Base-by-base conservation (phyloP, 306 rosid genomes). In the Casuarina glauca region DNA sequence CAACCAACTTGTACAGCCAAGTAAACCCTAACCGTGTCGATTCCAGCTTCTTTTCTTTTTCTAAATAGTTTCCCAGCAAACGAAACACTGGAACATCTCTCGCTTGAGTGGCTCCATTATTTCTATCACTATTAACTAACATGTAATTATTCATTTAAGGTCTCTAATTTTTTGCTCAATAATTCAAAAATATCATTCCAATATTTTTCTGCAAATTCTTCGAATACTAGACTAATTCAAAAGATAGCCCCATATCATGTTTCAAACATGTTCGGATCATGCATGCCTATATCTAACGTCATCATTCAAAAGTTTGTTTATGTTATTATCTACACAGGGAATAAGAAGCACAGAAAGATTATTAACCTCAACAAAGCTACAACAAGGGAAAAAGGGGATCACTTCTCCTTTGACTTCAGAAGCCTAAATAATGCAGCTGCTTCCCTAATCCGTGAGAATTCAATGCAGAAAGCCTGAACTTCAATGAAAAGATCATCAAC, bases 391-490 rank as follows among this genome's bases (percentile, higher is more conserved):
- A 58, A 58, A 20, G 36, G 3, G 36, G 48, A 38, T 42, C 43
- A 64, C 32, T 70, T 88, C 88, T 94, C 97, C 94, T 89, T 82
- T 6, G 96, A 82, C 76, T 94, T 94, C 63, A 94, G 96, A 78
- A 91, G 98, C 92, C 97, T 91, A 82, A 91, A 94, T 6, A 94
- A 90, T 17, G 96, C 79, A 12, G 97, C 91, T 13, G 98, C 98
- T 86, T 94, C 97, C 75, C 98, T 90, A 78, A 94, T 94, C 81
- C 98, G 90, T 6, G 94, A 89, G 81, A 94, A 94, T 78, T 94
- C 97, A 6, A 94, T 91, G 88, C 98, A 94, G 84, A 94, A 94
- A 10, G 98, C 96, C 80, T 94, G 96, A 81, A 94, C 94, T 85
- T 94, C 96, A 62, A 90, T 94, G 90, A 91, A 94, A 16, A 94